These are phyloP conservation scores for Xylaria sp. DNA, from an alignment of 2,329 filamentous ascomycete species.

Conservation along the genomic window DNA sequence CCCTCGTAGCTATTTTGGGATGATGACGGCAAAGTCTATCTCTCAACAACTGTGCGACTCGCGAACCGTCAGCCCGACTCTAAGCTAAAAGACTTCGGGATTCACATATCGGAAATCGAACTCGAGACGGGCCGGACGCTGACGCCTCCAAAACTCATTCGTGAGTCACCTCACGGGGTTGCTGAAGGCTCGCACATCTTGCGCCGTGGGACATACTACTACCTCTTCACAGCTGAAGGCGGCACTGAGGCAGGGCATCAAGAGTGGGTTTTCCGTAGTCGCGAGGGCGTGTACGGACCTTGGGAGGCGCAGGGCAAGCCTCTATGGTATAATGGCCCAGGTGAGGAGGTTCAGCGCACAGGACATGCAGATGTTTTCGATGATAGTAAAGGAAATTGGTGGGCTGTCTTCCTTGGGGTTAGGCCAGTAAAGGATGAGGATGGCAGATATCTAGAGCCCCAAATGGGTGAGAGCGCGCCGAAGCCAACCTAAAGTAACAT, in stretches of 20 bases:
- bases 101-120: conserved; percentile 59
- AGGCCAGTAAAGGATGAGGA: conserved; percentile 50
- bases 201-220: conserved; percentile 52
- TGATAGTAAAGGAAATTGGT: conserved; percentile 59
- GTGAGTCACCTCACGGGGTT: conserved; percentile 54
- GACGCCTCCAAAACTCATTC: conserved; percentile 51
- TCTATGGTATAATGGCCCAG: conserved; percentile 58
- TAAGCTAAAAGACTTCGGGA: conserved; percentile 63
- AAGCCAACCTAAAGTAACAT: too few relatives aligned
- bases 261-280: conserved; percentile 63
- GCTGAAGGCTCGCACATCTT: conserved; percentile 58
- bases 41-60: conserved; percentile 57
- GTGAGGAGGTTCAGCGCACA: conserved; percentile 62
- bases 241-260: conserved; percentile 62
- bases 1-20: conserved; percentile 58
- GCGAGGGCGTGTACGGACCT: conserved; percentile 57
- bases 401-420: conserved; percentile 60
- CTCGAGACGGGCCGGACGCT: conserved; percentile 56
- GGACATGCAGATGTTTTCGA: conserved; percentile 63
- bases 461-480: conserved; percentile 52
- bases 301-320: conserved; percentile 61
- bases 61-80: conserved; percentile 52
- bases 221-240: conserved; percentile 56
- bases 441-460: conserved; percentile 53
- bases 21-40: conserved; percentile 60